Evolutionary conservation across 2,329 filamentous ascomycete species (phyloP).

Genomic region (Cladobotryum mycophilum): DNA sequence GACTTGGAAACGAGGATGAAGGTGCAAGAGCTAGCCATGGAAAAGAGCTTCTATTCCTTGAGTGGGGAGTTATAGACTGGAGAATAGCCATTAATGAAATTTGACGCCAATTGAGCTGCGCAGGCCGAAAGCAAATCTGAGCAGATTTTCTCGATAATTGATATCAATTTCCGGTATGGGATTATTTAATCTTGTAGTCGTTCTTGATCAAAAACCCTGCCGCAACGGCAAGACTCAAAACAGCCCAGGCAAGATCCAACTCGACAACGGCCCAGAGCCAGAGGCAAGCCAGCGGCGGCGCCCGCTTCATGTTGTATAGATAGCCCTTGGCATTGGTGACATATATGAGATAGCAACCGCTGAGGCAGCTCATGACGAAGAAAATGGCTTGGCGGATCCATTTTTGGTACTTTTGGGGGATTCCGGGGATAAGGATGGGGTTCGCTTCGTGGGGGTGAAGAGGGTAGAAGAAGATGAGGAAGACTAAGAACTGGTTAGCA

Average conservation of each 20-base stretch:
- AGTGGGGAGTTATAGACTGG: too few relatives aligned
- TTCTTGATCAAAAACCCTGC: conserved; percentile 41
- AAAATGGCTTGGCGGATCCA: conserved; percentile 56
- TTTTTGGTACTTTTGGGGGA: conserved; percentile 41
- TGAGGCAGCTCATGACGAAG: conserved; percentile 50
- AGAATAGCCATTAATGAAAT: too few relatives aligned
- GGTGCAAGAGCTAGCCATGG: conserved; percentile 24
- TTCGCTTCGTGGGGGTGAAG: conserved; percentile 49
- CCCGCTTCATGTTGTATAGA: conserved; percentile 83
- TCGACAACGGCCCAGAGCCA: conserved; percentile 95
- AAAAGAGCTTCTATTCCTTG: conserved; percentile 15
- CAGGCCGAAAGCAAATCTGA: too few relatives aligned
- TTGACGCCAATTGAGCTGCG: too few relatives aligned
- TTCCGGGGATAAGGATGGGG: conserved; percentile 42
- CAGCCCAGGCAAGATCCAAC: conserved; percentile 63
- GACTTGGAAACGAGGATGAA: conserved; percentile 26
- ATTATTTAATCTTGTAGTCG: conserved; percentile 40
- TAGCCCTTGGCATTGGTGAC: conserved; percentile 77
- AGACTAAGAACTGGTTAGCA: conserved; percentile 35
- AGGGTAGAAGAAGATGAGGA: conserved; percentile 48
- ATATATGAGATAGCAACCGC: conserved; percentile 75
- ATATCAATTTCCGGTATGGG: too few relatives aligned
- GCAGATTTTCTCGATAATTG: too few relatives aligned
- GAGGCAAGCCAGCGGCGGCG: conserved; percentile 79
- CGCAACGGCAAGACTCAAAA: conserved; percentile 44